A percentile compares a stretch with the other conserved stretches of the same genome.
phyloP scores from a whole-genome alignment of 2,329 filamentous ascomycete genomes.

The Aspergillus uvarum region DNA sequence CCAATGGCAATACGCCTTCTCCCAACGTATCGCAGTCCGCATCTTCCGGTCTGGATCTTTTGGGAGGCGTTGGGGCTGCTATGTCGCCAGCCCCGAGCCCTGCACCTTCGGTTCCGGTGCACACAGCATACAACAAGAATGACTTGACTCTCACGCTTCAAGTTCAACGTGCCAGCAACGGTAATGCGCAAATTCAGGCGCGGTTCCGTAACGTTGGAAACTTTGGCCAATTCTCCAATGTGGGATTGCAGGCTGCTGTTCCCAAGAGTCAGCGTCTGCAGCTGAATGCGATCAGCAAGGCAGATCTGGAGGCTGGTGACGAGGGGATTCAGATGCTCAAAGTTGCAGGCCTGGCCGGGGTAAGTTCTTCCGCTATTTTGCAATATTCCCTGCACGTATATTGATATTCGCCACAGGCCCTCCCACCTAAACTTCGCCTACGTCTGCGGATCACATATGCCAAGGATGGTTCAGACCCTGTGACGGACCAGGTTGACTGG shows the following conservation, averaged over 20 bases:
- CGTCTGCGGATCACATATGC: slow-evolving; percentile 81
- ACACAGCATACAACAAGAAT: slow-evolving; percentile 83
- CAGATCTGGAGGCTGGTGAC: slow-evolving; percentile 71
- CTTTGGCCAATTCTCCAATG: slow-evolving; percentile 65
- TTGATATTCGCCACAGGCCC: slow-evolving; percentile 56
- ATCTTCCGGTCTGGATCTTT: slow-evolving; percentile 38
- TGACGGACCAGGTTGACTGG: slow-evolving; percentile 96
- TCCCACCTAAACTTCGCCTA: slow-evolving; percentile 68
- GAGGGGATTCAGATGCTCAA: slow-evolving; percentile 92
- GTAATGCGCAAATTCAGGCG: slow-evolving; percentile 76
- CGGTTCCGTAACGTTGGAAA: slow-evolving; percentile 77
- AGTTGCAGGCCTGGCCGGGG: slow-evolving; percentile 78
- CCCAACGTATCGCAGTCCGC: slow-evolving; percentile 50
- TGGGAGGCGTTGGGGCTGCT: slow-evolving; percentile 47
- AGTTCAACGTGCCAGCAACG: slow-evolving; percentile 69
- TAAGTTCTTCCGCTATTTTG: slow-evolving; percentile 58
- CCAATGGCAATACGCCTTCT: slow-evolving; percentile 48
- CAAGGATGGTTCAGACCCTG: slow-evolving; percentile 66
- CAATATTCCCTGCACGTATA: slow-evolving; percentile 17
- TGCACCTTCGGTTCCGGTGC: slow-evolving; percentile 49
- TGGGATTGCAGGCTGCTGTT: slow-evolving; percentile 89
- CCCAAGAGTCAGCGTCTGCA: slow-evolving; percentile 95
- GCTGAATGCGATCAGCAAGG: slow-evolving; percentile 81
- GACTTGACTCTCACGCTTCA: slow-evolving; percentile 77
- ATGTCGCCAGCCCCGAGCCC: slow-evolving; percentile 53